These are phyloP conservation scores for Cucurbita pepo DNA, from an alignment of 306 rosid genomes.

Conservation along the genomic window DNA sequence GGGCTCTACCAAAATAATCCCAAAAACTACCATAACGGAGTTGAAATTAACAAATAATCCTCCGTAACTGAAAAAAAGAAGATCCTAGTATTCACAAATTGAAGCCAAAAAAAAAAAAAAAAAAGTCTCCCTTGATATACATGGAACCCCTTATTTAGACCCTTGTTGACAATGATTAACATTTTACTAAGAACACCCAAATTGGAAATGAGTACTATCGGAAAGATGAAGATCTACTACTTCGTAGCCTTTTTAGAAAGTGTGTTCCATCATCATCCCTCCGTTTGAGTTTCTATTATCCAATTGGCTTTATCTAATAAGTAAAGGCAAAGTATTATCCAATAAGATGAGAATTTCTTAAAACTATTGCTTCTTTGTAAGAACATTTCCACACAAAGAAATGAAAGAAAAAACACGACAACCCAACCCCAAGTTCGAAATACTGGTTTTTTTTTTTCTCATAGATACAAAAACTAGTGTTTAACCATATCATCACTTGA, in stretches of 20 bases:
- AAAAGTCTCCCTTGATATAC: background rate
- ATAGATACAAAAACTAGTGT: background rate
- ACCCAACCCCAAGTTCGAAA: background rate
- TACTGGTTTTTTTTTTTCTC: background rate
- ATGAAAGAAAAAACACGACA: background rate
- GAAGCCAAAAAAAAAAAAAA: background rate
- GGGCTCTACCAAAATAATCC: background rate
- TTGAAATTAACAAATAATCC: background rate
- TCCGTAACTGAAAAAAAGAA: background rate
- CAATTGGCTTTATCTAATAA: background rate
- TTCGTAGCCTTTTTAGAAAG: background rate
- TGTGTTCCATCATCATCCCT: background rate
- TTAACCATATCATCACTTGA: background rate
- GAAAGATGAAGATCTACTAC: background rate
- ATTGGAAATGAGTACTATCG: background rate
- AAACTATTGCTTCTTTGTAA: background rate
- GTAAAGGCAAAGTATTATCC: background rate
- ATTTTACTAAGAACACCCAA: background rate
- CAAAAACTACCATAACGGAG: background rate
- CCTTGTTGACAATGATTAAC: background rate
- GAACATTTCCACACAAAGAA: background rate
- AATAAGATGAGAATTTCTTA: background rate
- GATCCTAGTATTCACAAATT: background rate
- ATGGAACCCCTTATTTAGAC: background rate
- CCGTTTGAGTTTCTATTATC: background rate